Base-by-base conservation (phyloP, 2,329 filamentous ascomycete species). In the Ustulina deusta region DNA sequence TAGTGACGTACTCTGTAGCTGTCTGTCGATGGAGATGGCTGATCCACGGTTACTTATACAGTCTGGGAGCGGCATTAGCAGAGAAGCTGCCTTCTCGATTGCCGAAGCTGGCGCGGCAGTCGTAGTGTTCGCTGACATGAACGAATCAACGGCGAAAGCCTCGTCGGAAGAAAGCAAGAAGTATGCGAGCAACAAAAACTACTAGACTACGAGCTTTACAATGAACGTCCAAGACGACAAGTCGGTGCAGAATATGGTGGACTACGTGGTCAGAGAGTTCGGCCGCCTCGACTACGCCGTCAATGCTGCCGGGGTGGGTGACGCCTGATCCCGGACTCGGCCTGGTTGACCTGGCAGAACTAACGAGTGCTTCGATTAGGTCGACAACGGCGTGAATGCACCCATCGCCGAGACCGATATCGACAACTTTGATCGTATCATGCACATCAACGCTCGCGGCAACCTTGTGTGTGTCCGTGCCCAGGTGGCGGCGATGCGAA, bases 221-320 rank as follows among this genome's bases (percentile, higher is more conserved):
- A 69, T 72, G 69, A 63, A 71, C 25, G 68, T 71, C 15, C 36
- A 59, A 15, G 70, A 73, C 56, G 69, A 64, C 1, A 55, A 70
- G 48, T 70, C 65, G 0, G 63, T 74, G 1, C 66, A 71, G 49
- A 63, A 62, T 17, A 71, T 72, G 69, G 69, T 72, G 17, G 70
- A 73, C 46, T 71, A 66, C 36, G 63, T 70, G 1, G 66, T 70
- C 7, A 67, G 69, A 15, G 62, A 72, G 25, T 71, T 71, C 46
- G 70, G 69, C 10, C 68, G 71, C 0, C 59, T 74, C 29, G 71
- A 74, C 60, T 74, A 74, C 40, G 65, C 65, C 20, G 68, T 74
- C 27, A 73, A 74, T 49, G 61, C 63, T 10, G 73, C 72, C 15
- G 71, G 71, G 22, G 69, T 72, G 55, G 69, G 69, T 67, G 10